phyloP scores from a whole-genome alignment of 768 basidiomycete genomes.

The Cantharellus cinnabarinus region DNA sequence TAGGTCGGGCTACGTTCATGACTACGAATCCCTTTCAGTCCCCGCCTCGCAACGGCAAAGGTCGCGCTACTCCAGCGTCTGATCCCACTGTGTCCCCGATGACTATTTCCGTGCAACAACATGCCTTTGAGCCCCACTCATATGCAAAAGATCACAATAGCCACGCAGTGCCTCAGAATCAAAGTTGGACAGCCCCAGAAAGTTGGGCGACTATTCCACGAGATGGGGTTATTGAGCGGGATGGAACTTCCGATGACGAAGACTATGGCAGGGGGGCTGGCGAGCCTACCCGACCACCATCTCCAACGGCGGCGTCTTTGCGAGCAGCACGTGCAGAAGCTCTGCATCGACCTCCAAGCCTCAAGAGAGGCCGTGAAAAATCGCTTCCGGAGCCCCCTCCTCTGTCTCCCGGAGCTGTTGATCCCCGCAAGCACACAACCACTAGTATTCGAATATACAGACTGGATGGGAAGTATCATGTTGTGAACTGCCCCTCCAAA shows the following conservation, averaged over 20 bases:
- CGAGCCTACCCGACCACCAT: background rate
- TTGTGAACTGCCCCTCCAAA: conserved; percentile 38
- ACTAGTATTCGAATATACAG: conserved; percentile 62
- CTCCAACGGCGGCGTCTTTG: background rate
- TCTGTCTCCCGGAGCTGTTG: background rate
- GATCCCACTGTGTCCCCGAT: conserved; percentile 3
- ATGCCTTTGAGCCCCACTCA: background rate
- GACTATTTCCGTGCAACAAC: too few species aligned
- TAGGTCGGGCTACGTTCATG: conserved; percentile 6
- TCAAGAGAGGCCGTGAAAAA: background rate
- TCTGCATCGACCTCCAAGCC: background rate
- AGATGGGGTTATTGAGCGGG: conserved; percentile 20
- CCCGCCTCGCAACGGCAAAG: background rate
- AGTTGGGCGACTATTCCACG: conserved; percentile 53
- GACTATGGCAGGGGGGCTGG: background rate
- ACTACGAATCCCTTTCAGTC: conserved; percentile 7
- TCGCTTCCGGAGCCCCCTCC: background rate
- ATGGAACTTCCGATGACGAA: conserved; percentile 26
- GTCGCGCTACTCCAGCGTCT: conserved; percentile 3
- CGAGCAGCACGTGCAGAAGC: background rate
- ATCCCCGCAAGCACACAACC: conserved; percentile 3
- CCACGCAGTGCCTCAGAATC: conserved; percentile 5
- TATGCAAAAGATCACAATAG: too few species aligned
- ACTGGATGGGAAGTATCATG: conserved; percentile 48
- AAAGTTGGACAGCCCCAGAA: conserved; percentile 47